These are phyloP conservation scores for Aspergillus glaucus DNA, from an alignment of 2,329 filamentous ascomycete species.

Conservation along the genomic window DNA sequence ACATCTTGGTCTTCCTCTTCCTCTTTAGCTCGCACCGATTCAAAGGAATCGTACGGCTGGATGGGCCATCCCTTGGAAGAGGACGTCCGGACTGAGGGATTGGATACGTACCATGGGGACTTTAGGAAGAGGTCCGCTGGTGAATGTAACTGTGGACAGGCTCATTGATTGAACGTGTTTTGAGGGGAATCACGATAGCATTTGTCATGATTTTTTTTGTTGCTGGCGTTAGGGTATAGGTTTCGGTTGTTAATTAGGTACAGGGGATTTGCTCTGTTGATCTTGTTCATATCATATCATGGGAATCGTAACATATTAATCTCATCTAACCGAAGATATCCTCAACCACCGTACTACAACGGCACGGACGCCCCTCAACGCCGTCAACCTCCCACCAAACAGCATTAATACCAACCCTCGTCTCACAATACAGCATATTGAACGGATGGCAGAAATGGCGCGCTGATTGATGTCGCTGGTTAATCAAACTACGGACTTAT, in stretches of 20 bases:
- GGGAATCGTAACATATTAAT: too few species aligned
- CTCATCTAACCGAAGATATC: too few species aligned
- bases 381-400: not conserved
- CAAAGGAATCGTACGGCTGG: conserved; percentile 28
- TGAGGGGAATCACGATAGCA: not conserved
- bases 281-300: not conserved
- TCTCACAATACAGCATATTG: conserved; percentile 7
- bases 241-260: not conserved
- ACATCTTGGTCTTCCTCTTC: conserved; percentile 12
- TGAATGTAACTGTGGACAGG: conserved; percentile 23
- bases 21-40: conserved; percentile 2
- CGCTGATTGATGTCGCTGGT: too few species aligned
- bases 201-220: too few species aligned
- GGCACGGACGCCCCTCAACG: too few species aligned
- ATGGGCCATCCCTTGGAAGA: conserved; percentile 35
- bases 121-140: conserved; percentile 32
- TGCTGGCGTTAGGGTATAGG: not conserved
- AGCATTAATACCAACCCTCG: not conserved
- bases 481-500: too few species aligned
- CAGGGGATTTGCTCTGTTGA: too few species aligned
- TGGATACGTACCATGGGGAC: conserved; percentile 42
- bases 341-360: too few species aligned
- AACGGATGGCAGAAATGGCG: conserved; percentile 3
- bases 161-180: conserved; percentile 3
- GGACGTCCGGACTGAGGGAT: conserved; percentile 31